Conservation (phyloP, 768 basidiomycete species). For the Austroboletus festivus region DNA sequence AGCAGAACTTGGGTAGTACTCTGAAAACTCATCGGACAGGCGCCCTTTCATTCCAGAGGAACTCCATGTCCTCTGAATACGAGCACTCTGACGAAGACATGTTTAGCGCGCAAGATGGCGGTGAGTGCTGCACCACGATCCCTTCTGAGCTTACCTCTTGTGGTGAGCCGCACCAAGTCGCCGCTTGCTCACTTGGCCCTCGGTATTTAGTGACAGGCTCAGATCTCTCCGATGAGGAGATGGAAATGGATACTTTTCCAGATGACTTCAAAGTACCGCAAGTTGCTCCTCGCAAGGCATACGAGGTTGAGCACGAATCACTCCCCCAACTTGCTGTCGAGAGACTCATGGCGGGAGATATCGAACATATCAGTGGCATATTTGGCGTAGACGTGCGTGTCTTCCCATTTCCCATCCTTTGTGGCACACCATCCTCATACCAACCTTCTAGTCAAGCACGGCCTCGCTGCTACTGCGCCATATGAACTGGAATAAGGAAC, state of each 20-base stretch:
- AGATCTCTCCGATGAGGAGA: conserved; percentile 53
- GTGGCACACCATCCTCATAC: background rate
- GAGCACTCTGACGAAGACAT: conserved; percentile 71
- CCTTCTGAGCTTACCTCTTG: conserved; percentile 13
- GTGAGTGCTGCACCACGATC: conserved; percentile 33
- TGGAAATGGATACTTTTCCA: conserved; percentile 64
- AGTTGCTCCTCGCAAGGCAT: conserved; percentile 62
- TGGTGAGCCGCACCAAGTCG: conserved; percentile 17
- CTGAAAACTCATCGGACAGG: no score
- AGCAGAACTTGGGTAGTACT: no score
- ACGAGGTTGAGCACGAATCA: conserved; percentile 83
- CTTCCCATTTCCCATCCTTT: conserved; percentile 1
- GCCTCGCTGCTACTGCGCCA: conserved; percentile 79
- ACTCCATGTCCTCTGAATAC: conserved; percentile 67
- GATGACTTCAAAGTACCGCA: conserved; percentile 60
- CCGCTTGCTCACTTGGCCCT: conserved; percentile 20
- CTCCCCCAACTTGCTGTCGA: conserved; percentile 72
- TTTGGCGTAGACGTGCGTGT: conserved; percentile 83
- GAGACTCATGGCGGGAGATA: conserved; percentile 70
- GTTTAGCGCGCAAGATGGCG: conserved; percentile 57
- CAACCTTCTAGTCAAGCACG: conserved; percentile 49
- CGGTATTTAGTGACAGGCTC: conserved; percentile 30
- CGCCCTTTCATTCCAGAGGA: no score
- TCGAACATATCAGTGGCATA: conserved; percentile 85
- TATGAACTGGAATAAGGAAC: conserved; percentile 94